Percentiles rank a stretch among this genome's conserved stretches.
Evolutionary conservation across 345 rosid genomes (phyloP).

Genomic region (Gossypium australe): DNA sequence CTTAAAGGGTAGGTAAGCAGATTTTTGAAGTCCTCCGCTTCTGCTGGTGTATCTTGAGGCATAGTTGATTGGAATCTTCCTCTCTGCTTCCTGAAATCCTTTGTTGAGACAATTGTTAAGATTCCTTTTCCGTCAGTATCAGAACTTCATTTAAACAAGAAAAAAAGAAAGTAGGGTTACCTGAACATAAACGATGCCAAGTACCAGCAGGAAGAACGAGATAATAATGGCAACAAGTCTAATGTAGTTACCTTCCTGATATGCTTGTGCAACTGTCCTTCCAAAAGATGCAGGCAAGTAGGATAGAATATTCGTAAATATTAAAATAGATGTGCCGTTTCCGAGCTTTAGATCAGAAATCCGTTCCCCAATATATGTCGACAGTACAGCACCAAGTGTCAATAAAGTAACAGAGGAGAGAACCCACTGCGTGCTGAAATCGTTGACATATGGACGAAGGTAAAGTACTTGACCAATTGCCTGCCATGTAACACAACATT

Average conservation of each 20-base stretch:
- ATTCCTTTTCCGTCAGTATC: conserved; percentile 15
- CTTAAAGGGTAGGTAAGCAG: too few relatives aligned
- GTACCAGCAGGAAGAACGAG: conserved; percentile 75
- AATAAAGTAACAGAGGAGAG: conserved; percentile 68
- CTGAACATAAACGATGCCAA: conserved; percentile 97
- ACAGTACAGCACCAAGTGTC: conserved; percentile 82
- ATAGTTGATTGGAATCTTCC: too few relatives aligned
- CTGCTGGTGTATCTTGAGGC: too few relatives aligned
- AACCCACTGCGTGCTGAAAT: conserved; percentile 86
- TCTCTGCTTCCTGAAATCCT: too few relatives aligned
- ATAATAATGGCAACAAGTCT: conserved; percentile 64
- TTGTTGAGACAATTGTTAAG: conserved; percentile 20
- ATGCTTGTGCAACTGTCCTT: conserved; percentile 71
- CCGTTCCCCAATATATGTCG: conserved; percentile 83
- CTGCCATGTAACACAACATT: conserved; percentile 30
- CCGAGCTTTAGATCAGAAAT: conserved; percentile 94
- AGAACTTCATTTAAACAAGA: conserved; percentile 4
- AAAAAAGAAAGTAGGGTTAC: conserved; percentile 32
- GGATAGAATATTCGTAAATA: conserved; percentile 93
- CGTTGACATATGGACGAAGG: conserved; percentile 87
- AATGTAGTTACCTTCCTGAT: conserved; percentile 80
- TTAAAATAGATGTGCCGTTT: conserved; percentile 89
- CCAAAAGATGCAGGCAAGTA: conserved; percentile 98
- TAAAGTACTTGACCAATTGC: conserved; percentile 91
- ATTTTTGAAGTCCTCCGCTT: too few relatives aligned